Percentiles rank a stretch among this genome's conserved stretches.
These are phyloP conservation scores for Paraphoma sp. DNA, from an alignment of 2,329 filamentous ascomycete genomes.

Conservation along the genomic window DNA sequence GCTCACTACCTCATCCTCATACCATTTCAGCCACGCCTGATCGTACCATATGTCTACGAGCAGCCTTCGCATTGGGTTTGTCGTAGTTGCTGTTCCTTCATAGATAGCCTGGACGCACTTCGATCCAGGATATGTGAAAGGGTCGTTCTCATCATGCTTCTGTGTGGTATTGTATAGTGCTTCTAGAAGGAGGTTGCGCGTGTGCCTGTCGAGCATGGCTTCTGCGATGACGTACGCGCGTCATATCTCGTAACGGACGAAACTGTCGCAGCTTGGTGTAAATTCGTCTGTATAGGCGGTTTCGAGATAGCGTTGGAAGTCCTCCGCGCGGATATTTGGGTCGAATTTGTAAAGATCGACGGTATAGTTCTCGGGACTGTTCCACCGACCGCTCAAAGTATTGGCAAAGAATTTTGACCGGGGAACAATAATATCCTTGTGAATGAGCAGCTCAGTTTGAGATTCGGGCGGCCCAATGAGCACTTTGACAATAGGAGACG, in stretches of 20 bases:
- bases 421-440: constrained; percentile 1
- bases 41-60: background rate
- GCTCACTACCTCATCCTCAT: background rate
- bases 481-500: constrained; percentile 5
- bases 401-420: constrained; percentile 12
- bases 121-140: background rate
- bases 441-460: background rate
- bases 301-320: constrained; percentile 16
- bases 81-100: background rate
- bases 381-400: constrained; percentile 5
- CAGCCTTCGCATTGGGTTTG: background rate
- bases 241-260: background rate
- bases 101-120: background rate
- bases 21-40: background rate
- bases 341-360: constrained; percentile 6
- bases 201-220: background rate
- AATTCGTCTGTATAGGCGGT: constrained; percentile 15
- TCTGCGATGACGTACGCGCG: constrained; percentile 28
- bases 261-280: background rate
- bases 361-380: background rate
- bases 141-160: background rate
- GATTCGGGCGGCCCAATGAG: constrained; percentile 1
- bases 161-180: background rate
- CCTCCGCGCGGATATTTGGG: constrained; percentile 10
- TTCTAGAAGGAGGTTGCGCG: background rate